Evolutionary conservation across 805 yeast genomes (phyloP), one percentile per base, ranked within the genome.

Genomic region (Isabelozyma pseudorhagii): DNA sequence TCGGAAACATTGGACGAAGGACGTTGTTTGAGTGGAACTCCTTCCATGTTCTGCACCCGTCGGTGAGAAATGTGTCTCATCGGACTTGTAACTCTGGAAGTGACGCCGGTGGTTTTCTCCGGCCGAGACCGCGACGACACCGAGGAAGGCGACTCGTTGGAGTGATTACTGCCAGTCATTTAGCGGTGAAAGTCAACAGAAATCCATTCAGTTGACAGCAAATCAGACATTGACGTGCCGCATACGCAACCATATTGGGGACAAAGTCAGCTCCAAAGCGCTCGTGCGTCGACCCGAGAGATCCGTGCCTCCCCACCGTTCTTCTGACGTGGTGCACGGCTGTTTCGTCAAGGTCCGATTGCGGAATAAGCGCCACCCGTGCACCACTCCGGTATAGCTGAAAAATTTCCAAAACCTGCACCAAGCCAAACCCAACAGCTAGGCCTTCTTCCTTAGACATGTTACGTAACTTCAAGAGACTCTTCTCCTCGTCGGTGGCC

Each of bases 401-500:
- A 31, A 31, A 31, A 31, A 31, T 31, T 31, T 31, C 36, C 36
- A 31, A 15, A 31, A 5, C 36, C n/a, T 31, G 10, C 36, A 31
- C 36, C 36, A 31, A 21, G 25, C 25, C 25, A 21, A 15, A 21
- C 25, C 25, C 25, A 21, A 21, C 25, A 21, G 25, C 25, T 21
- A 5, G 25, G 25, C 25, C 25, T 21, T 31, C 36, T 13, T 31
- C 36, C 36, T 10, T 8, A 31, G 36, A 31, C 36, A 31, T 38
- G 40, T 14, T 38, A 11, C 40, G 36, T 31, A 31, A 31, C 36
- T 8, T n/a, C 45, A 63, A 52, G 50, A 77, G 87, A 73, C 66
- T 72, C 15, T 81, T 84, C 46, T 82, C 89, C 29, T 46, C 59
- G 7, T 52, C 64, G 8, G 51, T 51, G 15, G 38, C 52, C 13